These are phyloP conservation scores for Populus pruinosa DNA, from an alignment of 345 rosid species.

Conservation along the genomic window DNA sequence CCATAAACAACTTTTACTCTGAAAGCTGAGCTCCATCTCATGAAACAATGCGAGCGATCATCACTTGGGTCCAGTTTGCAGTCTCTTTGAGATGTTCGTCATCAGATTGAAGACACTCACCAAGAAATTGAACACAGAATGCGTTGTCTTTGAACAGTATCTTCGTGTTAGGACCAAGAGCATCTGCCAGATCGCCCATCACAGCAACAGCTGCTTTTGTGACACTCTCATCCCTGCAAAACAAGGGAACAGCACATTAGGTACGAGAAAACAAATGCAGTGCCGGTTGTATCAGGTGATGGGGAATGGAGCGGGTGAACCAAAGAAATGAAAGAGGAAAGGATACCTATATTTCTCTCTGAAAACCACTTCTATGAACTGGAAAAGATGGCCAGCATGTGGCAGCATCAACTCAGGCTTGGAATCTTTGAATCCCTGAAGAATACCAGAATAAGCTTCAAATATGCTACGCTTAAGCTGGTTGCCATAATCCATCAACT, in stretches of 20 bases:
- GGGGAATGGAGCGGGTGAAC: background rate
- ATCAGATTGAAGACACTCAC: conserved; percentile 74
- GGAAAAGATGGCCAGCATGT: conserved; percentile 75
- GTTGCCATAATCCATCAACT: conserved; percentile 77
- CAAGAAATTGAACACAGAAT: conserved; percentile 58
- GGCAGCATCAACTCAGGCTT: conserved; percentile 81
- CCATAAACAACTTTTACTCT: background rate
- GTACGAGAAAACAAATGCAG: background rate
- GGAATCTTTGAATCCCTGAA: conserved; percentile 82
- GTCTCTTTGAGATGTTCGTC: conserved; percentile 86
- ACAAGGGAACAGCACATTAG: background rate
- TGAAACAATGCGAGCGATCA: conserved; percentile 76
- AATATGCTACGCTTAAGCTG: conserved; percentile 81
- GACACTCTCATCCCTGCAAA: conserved; percentile 73
- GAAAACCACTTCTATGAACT: conserved; percentile 73
- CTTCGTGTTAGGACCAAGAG: conserved; percentile 70
- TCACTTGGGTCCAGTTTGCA: conserved; percentile 79
- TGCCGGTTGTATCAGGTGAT: background rate
- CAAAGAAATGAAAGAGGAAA: background rate
- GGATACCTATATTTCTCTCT: conserved; percentile 60
- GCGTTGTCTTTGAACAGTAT: conserved; percentile 54
- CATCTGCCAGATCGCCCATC: conserved; percentile 92
- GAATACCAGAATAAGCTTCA: conserved; percentile 91
- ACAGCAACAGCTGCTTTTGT: conserved; percentile 89
- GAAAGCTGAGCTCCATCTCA: conserved; percentile 16